Percentiles rank a stretch among this genome's conserved stretches.
These are phyloP conservation scores for Rhizopogon rudus DNA, from an alignment of 768 basidiomycete genomes.

Conservation along the genomic window DNA sequence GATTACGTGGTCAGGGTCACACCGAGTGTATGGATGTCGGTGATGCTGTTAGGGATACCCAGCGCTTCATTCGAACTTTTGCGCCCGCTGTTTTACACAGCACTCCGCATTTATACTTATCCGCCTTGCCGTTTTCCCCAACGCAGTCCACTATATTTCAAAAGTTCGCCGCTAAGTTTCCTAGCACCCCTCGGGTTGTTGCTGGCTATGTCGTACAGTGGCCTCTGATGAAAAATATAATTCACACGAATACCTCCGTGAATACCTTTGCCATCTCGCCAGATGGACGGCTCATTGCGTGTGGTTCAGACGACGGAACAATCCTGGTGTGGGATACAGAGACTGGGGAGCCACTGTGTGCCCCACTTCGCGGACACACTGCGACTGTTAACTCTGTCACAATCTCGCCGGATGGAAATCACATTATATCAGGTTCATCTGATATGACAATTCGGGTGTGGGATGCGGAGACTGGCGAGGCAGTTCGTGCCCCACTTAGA, in stretches of 20 bases:
- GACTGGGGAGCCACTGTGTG: background rate
- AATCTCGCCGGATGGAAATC: constrained; percentile 14
- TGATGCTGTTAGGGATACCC: background rate
- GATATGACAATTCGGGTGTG: constrained; percentile 20
- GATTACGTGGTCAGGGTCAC: no score
- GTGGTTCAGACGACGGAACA: constrained; percentile 3
- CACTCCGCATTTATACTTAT: constrained; percentile 20
- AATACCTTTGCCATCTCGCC: constrained; percentile 7
- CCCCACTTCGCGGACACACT: constrained; percentile 10
- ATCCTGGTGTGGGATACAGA: constrained; percentile 6
- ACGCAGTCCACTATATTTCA: constrained; percentile 20
- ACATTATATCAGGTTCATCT: constrained; percentile 17
- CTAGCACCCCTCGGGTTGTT: background rate
- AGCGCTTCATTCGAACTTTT: constrained; percentile 10
- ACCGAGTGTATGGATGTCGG: background rate
- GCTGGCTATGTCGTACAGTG: constrained; percentile 7
- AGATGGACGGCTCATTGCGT: constrained; percentile 2
- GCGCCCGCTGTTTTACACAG: constrained; percentile 6
- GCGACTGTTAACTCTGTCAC: constrained; percentile 13
- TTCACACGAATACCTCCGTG: constrained; percentile 2
- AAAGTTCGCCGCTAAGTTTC: background rate
- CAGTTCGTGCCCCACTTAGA: background rate
- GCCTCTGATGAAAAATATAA: background rate
- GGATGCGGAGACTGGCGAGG: constrained; percentile 6
- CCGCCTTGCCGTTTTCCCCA: constrained; percentile 19